These are phyloP conservation scores for Cadophora sp. DNA, from an alignment of 2,329 filamentous ascomycete genomes.

Conservation along the genomic window DNA sequence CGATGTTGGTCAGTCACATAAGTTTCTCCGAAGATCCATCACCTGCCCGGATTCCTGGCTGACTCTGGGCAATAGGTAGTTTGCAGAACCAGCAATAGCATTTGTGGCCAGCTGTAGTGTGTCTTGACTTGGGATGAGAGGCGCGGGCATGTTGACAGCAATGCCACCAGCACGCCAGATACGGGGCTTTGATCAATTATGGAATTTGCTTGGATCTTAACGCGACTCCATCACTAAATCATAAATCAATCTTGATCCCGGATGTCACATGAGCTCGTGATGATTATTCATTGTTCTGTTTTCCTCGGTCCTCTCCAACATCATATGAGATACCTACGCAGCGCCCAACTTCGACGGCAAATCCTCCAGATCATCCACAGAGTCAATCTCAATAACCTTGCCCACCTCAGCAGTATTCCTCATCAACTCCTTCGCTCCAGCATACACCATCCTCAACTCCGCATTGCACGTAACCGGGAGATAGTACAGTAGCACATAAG, in stretches of 20 bases:
- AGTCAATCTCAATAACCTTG: conserved; percentile 83
- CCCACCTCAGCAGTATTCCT: conserved; percentile 91
- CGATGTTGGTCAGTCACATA: neutral
- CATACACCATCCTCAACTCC: conserved; percentile 91
- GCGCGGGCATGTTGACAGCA: too few species aligned
- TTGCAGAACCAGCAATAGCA: too few species aligned
- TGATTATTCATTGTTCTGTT: neutral
- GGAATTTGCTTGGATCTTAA: too few species aligned
- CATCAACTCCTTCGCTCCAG: conserved; percentile 95
- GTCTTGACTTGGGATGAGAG: too few species aligned
- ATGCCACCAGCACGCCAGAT: too few species aligned
- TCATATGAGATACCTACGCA: conserved; percentile 6
- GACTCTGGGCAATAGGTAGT: neutral
- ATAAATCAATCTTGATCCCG: neutral
- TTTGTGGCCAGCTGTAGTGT: too few species aligned
- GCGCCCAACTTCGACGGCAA: conserved; percentile 70
- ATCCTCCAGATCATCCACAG: conserved; percentile 80
- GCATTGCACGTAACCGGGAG: conserved; percentile 90
- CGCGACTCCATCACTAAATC: too few species aligned
- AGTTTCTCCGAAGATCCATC: neutral
- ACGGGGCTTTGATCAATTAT: too few species aligned
- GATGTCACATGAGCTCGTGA: neutral
- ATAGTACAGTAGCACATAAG: conserved; percentile 95
- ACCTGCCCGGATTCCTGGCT: neutral
- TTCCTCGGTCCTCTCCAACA: neutral